Evolutionary conservation across 345 rosid species (phyloP), one percentile per base, ranked within the genome.

Genomic region (Geranium brycei): DNA sequence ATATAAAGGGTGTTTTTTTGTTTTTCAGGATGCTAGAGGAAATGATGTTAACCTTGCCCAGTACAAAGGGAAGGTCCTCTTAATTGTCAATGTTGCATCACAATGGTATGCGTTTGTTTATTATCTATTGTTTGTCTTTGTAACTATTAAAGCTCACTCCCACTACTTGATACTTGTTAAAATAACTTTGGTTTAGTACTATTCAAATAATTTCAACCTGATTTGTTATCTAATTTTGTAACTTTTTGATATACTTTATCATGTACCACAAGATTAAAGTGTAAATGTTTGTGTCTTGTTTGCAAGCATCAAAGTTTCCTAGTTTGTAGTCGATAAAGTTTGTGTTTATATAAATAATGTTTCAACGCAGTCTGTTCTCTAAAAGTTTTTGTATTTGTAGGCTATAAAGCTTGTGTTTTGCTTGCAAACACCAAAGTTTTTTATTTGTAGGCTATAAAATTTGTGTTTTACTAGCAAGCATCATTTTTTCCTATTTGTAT

Each of bases 11-110:
- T 68, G 5, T 70, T 16, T 30, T 60, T 19, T 5, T 51, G 65
- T 4, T 4, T 3, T 64, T 57, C 80, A 89, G 98, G 96, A 92
- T 78, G 88, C 90, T 18, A 80, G 66, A 35, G 98, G 90, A 61
- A 82, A 79, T 57, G 95, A 77, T 66, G 91, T 89, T 17, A 84
- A 80, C 73, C 92, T 92, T 19, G 70, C 88, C 71, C 69, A 19
- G 55, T 89, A 88, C 80, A 93, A 86, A 78, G 99, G 87, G 58
- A 93, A 90, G 83, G 97, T 79, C 57, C 92, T 93, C 66, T 66
- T 90, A 70, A 80, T 93, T 66, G 96, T 93, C 77, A 93, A 93
- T 72, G 99, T 93, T 68, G 99, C 99, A 68, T 93, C 99, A 3
- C 91, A 90, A 67, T 93, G 97, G 99, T 93, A 71, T 19, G 53